Evolutionary conservation across 305 asterid species (phyloP).

Genomic region (Fraxinus angustifolia): DNA sequence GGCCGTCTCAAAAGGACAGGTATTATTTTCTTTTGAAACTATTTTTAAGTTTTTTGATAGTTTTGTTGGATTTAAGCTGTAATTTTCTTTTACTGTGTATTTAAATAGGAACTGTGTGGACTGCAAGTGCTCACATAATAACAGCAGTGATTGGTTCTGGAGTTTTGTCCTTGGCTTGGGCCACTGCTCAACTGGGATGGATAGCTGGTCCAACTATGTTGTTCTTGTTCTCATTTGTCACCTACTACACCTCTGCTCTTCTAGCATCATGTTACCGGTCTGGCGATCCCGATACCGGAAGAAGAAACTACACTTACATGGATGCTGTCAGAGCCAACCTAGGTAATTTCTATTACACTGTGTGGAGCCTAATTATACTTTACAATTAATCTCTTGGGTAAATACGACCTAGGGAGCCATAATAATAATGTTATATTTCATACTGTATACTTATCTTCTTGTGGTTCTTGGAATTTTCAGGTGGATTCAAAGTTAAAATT

Average conservation of each 20-base stretch:
- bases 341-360: conserved; percentile 32
- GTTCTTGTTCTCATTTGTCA: conserved; percentile 77
- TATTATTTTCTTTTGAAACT: conserved; percentile 11
- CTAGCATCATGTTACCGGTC: conserved; percentile 73
- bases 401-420: neutral
- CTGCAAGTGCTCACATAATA: conserved; percentile 89
- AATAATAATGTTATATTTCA: neutral
- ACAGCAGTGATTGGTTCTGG: conserved; percentile 97
- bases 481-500: conserved; percentile 73
- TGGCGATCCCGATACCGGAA: conserved; percentile 66
- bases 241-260: conserved; percentile 83
- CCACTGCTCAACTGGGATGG: conserved; percentile 91
- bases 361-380: neutral
- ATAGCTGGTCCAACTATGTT: conserved; percentile 78
- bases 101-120: conserved; percentile 68
- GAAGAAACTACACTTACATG: conserved; percentile 88
- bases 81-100: neutral
- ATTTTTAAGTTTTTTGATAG: neutral
- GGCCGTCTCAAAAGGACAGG: conserved; percentile 83
- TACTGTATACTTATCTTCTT: neutral
- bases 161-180: conserved; percentile 91
- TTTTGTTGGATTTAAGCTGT: neutral
- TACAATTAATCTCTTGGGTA: neutral
- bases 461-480: conserved; percentile 30
- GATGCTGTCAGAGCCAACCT: conserved; percentile 80